These are phyloP conservation scores for Leccinum variicolor DNA, from an alignment of 768 basidiomycete species.

Conservation along the genomic window DNA sequence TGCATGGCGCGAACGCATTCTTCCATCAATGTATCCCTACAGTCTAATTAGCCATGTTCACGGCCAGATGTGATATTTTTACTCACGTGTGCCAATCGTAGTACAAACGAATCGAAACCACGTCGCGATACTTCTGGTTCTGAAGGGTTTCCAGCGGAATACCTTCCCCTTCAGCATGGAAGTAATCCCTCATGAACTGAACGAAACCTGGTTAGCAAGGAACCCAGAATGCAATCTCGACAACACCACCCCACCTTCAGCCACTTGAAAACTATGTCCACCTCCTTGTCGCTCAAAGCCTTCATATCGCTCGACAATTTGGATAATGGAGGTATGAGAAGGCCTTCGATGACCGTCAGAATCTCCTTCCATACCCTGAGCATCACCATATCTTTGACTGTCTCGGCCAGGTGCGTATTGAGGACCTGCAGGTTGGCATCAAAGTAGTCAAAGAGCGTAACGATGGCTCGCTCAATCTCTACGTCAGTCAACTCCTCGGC, in stretches of 20 bases:
- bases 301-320: conserved; percentile 87
- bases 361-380: conserved; percentile 95
- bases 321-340: conserved; percentile 88
- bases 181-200: conserved; percentile 92
- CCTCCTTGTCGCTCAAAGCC: conserved; percentile 90
- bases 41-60: conserved; percentile 5
- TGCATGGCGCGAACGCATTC: conserved; percentile 97
- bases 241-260: conserved; percentile 71
- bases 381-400: conserved; percentile 91
- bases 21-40: conserved; percentile 82
- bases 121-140: conserved; percentile 92
- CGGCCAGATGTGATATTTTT: not conserved
- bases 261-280: conserved; percentile 99
- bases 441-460: conserved; percentile 93
- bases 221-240: not conserved
- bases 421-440: conserved; percentile 90
- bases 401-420: conserved; percentile 81
- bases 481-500: conserved; percentile 86
- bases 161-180: conserved; percentile 91
- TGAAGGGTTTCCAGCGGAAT: conserved; percentile 83
- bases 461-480: conserved; percentile 91
- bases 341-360: conserved; percentile 74
- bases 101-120: conserved; percentile 86
- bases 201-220: not conserved
- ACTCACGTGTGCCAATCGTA: conserved; percentile 94